Evolutionary conservation across 176 grass and related monocot genomes (phyloP).

Genomic region (Phoenix roebelenii): DNA sequence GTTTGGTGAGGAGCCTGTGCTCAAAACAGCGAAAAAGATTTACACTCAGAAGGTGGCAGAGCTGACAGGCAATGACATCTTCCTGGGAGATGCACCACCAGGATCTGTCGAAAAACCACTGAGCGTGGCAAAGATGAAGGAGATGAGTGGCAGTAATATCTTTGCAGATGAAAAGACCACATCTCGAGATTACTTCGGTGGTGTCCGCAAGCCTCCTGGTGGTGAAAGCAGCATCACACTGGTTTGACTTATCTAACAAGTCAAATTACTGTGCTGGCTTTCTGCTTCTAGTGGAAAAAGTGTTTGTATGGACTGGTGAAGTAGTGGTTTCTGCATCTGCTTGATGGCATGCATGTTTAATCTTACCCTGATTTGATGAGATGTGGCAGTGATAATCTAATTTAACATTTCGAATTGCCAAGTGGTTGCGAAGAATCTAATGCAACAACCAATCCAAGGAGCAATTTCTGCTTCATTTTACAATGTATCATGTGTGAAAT

Average conservation of each 20-base stretch:
- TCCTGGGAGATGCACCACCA: slow-evolving; percentile 2
- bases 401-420: too few relatives aligned
- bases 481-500: too few relatives aligned
- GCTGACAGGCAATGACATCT: slow-evolving; percentile 7
- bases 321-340: too few relatives aligned
- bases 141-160: slow-evolving; percentile 15
- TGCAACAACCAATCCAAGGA: too few relatives aligned
- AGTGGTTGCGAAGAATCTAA: too few relatives aligned
- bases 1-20: slow-evolving; percentile 1
- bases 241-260: not conserved
- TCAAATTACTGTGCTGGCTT: too few relatives aligned
- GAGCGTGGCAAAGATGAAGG: slow-evolving; percentile 12
- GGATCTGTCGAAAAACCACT: slow-evolving; percentile 6
- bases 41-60: slow-evolving; percentile 9
- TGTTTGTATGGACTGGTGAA: too few relatives aligned
- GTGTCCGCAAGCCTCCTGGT: slow-evolving; percentile 11
- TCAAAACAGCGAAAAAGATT: not conserved
- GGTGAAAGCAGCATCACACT: slow-evolving; percentile 11
- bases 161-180: slow-evolving; percentile 10
- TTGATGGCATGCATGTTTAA: too few relatives aligned
- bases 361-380: too few relatives aligned
- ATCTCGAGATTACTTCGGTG: slow-evolving; percentile 11
- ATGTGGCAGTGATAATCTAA: too few relatives aligned
- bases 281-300: too few relatives aligned
- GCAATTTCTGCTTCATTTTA: too few relatives aligned